Base-by-base conservation (phyloP, 2,329 filamentous ascomycete species). In the Xylaria sp. region DNA sequence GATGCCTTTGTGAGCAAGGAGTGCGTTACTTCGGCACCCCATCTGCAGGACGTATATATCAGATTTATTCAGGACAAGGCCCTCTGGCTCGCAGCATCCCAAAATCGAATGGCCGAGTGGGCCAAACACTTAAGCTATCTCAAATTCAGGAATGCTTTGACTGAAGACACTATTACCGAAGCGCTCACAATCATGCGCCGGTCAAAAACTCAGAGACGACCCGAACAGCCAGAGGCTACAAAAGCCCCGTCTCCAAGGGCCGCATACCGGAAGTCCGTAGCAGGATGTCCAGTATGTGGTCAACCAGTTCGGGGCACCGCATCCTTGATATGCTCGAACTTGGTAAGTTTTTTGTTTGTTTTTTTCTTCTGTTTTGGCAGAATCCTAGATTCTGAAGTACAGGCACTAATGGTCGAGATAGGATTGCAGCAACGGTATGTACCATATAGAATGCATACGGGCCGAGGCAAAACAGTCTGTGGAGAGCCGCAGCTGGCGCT, bases 111-210 rank as follows among this genome's bases (percentile, higher is more conserved):
- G 75, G 78, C 81, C 4, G 86, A 89, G 73, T 87, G 87, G 68
- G 83, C 84, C 53, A 87, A 87, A 72, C 86, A 89, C 71, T 73
- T 84, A 18, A 81, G 81, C 45, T 83, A 86, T 59, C 79, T 89
- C 57, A 79, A 87, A 45, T 83, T 83, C 2, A 80, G 85, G 48
- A 80, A 84, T 62, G 79, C 83, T 4, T 74, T 89, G 30, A 77
- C 81, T 5, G 83, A 86, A 53, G 70, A 78, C 3, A 81, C 79
- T 25, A 77, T 88, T 20, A 69, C 78, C 8, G 76, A 83, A 46
- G 84, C 83, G 0, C 78, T 84, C 15, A 72, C 72, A 36, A 73
- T 81, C 9, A 80, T 88, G 60, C 81, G 84, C 28, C 77, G 81
- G 15, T 83, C 81, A 36, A 81, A 81, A 72, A 72, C 72, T 57